These are phyloP conservation scores for Periconia macrospinosa DNA, from an alignment of 2,329 filamentous ascomycete species.

Conservation along the genomic window DNA sequence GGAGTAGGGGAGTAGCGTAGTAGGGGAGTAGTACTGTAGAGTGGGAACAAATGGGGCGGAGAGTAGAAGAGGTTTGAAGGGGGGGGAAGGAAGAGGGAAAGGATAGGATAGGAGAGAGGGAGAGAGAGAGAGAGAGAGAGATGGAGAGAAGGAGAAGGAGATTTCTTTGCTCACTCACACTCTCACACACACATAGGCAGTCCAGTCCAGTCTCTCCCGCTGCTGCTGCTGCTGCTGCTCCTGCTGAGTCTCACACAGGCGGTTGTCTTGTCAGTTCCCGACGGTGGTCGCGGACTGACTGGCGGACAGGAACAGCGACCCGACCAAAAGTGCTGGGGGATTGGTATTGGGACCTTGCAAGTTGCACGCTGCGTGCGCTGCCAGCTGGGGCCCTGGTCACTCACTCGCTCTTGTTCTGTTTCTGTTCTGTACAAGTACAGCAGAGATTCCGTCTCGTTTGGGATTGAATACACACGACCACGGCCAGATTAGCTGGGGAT, in stretches of 20 bases:
- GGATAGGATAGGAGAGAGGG: neutral
- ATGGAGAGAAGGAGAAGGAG: neutral
- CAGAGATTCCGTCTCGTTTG: too few relatives aligned
- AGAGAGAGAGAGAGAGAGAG: neutral
- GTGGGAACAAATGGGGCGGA: neutral
- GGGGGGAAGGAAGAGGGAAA: neutral
- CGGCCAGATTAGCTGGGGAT: too few relatives aligned
- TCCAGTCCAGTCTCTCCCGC: neutral
- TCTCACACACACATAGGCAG: constrained; percentile 6
- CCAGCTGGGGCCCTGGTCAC: too few relatives aligned
- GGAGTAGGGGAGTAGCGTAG: too few relatives aligned
- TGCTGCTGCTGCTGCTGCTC: neutral
- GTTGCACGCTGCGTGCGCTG: too few relatives aligned
- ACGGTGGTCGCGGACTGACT: neutral
- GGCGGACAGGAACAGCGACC: neutral
- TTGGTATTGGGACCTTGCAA: too few relatives aligned
- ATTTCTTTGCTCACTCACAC: neutral
- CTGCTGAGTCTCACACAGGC: neutral
- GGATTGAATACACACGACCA: too few relatives aligned
- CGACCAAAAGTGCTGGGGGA: too few relatives aligned
- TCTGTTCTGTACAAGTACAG: too few relatives aligned
- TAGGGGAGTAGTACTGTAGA: neutral
- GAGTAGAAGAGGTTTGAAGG: neutral
- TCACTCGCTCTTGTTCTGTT: too few relatives aligned
- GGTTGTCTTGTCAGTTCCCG: neutral